Conservation (phyloP, 257 asterid genomes). For the Ajuga chamaepitys region DNA sequence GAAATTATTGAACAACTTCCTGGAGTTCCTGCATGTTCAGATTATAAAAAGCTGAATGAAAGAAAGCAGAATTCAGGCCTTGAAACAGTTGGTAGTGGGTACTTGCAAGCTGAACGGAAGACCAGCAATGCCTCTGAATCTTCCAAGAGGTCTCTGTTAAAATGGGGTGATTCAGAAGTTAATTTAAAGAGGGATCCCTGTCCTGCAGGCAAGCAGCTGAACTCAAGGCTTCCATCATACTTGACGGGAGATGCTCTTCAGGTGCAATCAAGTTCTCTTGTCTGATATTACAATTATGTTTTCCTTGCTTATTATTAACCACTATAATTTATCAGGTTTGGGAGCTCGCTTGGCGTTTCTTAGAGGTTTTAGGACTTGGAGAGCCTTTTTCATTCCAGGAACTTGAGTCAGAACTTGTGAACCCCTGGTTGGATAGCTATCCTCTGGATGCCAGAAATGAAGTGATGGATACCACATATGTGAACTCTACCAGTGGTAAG, state of each 20-base stretch:
- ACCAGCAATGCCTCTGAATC: conserved; percentile 30
- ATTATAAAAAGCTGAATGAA: conserved; percentile 42
- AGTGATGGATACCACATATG: conserved; percentile 28
- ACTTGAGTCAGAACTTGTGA: conserved; percentile 63
- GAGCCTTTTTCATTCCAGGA: conserved; percentile 63
- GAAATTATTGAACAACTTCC: conserved; percentile 87
- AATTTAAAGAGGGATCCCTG: conserved; percentile 43
- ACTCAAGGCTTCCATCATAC: conserved; percentile 62
- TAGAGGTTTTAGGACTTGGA: conserved; percentile 65
- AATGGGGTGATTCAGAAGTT: conserved; percentile 23
- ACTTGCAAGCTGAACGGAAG: conserved; percentile 59
- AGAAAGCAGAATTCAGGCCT: conserved; percentile 40
- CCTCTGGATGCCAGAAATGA: conserved; percentile 26
- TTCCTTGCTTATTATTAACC: conserved; percentile 19
- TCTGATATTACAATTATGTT: not conserved
- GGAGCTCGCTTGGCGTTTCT: conserved; percentile 79
- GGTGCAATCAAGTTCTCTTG: conserved; percentile 38
- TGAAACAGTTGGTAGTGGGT: conserved; percentile 74
- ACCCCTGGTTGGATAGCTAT: conserved; percentile 61
- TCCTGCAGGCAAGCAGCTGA: conserved; percentile 65
- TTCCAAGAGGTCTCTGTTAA: conserved; percentile 30
- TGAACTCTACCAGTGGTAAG: conserved; percentile 23
- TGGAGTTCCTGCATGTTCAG: conserved; percentile 53
- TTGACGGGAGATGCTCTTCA: conserved; percentile 84
- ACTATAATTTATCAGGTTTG: conserved; percentile 52